Conservation (phyloP, 768 basidiomycete genomes). For the Leccinum rimulosum region DNA sequence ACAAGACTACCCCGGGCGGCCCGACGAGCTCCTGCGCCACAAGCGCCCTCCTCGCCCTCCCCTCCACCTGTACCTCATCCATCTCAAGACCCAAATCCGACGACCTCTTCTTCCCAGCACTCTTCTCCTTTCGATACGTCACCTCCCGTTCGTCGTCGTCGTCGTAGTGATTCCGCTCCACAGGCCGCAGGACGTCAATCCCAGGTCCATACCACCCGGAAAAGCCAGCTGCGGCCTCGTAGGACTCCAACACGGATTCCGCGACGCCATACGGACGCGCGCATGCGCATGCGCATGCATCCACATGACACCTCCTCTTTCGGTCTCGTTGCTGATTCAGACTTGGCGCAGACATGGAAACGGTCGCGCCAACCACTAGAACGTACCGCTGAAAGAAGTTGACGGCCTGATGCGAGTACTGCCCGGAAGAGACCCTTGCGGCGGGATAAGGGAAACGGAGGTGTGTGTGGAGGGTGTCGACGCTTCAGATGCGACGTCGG, state of each 20-base stretch:
- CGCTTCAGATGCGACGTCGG: slow-evolving; percentile 8
- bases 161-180: background rate
- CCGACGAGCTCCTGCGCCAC: slow-evolving; percentile 23
- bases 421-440: slow-evolving; percentile 26
- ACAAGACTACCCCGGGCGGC: slow-evolving; percentile 10
- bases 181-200: slow-evolving; percentile 4
- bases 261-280: slow-evolving; percentile 2
- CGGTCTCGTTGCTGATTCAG: background rate
- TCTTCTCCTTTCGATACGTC: background rate
- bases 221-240: slow-evolving; percentile 29
- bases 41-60: slow-evolving; percentile 19
- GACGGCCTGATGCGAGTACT: slow-evolving; percentile 17
- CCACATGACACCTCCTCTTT: no score
- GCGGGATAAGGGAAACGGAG: slow-evolving; percentile 22
- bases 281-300: background rate
- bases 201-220: slow-evolving; percentile 30
- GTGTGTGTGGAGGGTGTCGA: slow-evolving; percentile 9
- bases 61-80: slow-evolving; percentile 23
- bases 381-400: slow-evolving; percentile 28
- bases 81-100: slow-evolving; percentile 11
- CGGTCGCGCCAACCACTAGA: background rate
- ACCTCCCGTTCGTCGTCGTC: background rate
- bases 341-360: background rate
- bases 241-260: slow-evolving; percentile 21
- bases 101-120: background rate